Percentiles rank a stretch among this genome's conserved stretches.
Conservation (phyloP, 768 basidiomycete species). For the Podaxis sp. region DNA sequence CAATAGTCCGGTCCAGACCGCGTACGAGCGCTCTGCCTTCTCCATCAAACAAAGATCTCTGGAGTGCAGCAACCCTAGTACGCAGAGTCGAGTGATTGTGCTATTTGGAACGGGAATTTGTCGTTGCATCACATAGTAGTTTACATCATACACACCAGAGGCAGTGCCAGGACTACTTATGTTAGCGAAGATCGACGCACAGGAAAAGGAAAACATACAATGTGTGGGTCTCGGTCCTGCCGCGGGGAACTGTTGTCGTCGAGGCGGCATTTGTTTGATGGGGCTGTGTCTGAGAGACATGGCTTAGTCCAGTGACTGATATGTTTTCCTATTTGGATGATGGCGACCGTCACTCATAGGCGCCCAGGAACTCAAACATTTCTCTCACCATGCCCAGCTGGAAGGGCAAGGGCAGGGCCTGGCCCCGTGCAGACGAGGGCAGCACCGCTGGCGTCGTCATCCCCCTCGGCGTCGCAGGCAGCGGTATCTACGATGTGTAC, state of each 20-base stretch:
- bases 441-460: conserved; percentile 60
- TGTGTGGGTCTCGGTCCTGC: conserved; percentile 26
- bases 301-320: neutral
- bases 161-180: conserved; percentile 29
- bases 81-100: conserved; percentile 39
- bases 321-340: conserved; percentile 9
- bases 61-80: conserved; percentile 35
- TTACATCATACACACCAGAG: conserved; percentile 24
- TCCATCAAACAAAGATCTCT: conserved; percentile 35
- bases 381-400: conserved; percentile 13
- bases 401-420: conserved; percentile 23
- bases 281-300: conserved; percentile 8
- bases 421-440: neutral
- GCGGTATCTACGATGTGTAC: conserved; percentile 58
- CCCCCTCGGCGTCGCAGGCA: conserved; percentile 52
- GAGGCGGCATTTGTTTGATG: conserved; percentile 8
- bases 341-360: neutral
- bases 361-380: neutral
- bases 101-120: conserved; percentile 6
- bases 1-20: conserved; percentile 61
- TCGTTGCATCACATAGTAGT: neutral
- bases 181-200: neutral
- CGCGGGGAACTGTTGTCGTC: neutral
- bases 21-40: conserved; percentile 29
- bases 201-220: conserved; percentile 20